Percentiles rank a stretch among this genome's conserved stretches.
Conservation (phyloP, 345 rosid genomes). For the Corchorus capsularis region DNA sequence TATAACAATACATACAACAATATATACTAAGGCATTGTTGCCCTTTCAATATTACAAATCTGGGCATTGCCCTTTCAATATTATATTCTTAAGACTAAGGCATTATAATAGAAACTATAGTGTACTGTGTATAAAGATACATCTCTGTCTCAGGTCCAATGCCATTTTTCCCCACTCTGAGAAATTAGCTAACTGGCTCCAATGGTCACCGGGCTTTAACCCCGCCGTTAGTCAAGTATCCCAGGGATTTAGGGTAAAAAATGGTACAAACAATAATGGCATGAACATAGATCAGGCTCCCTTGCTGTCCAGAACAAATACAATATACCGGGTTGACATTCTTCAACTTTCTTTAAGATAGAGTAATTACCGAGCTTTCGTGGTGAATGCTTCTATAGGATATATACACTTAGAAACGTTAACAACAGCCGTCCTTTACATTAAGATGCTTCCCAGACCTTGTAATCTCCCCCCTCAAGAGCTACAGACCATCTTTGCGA, state of each 20-base stretch:
- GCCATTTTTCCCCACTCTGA: too few species aligned
- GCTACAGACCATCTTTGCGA: conserved; percentile 59
- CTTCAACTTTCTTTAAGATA: conserved; percentile 3
- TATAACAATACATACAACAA: neutral
- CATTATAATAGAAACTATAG: too few species aligned
- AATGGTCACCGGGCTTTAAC: conserved; percentile 9
- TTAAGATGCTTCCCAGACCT: conserved; percentile 87
- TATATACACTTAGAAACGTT: neutral
- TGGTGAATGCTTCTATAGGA: neutral
- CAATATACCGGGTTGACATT: neutral
- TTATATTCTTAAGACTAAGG: neutral
- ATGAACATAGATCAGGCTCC: neutral
- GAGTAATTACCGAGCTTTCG: neutral
- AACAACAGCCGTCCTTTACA: neutral
- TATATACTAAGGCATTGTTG: neutral
- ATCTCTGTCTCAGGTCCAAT: too few species aligned
- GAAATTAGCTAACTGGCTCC: neutral
- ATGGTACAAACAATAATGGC: conserved; percentile 8
- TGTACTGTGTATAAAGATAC: too few species aligned
- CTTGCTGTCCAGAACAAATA: neutral
- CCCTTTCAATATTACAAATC: neutral
- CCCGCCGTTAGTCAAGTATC: neutral
- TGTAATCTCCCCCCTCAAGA: conserved; percentile 80
- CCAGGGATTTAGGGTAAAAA: neutral
- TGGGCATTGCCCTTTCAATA: neutral